Evolutionary conservation across 441 rosid species (phyloP), one percentile per base, ranked within the genome.

Genomic region (Melastoma candidum): DNA sequence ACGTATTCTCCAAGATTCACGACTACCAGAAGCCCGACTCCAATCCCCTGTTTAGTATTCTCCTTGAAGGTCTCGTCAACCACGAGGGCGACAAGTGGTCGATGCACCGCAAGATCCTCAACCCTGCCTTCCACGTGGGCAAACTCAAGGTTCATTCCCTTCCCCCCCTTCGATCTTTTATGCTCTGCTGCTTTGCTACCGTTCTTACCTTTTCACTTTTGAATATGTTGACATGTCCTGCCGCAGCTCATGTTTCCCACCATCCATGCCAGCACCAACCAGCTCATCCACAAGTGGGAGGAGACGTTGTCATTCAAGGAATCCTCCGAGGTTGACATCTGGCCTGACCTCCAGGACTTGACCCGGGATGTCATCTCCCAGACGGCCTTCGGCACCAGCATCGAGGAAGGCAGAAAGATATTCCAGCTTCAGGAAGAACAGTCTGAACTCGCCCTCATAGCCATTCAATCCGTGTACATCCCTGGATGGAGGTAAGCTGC

Each of bases 41-140:
- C 0, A 72, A 53, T 60, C 63, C 77, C 46, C 48, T 77, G 43
- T 1, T 43, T 22, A 69, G 39, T 51, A 41, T 71, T 26, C 60
- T 74, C 17, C 61, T 45, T 9, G 32, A 13, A 0, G 81, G 81
- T 25, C 58, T 75, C 4, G 54, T 12, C 1, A 48, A 4, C 48
- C 45, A 60, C 12, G 71, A 73, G n/a, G 86, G 81, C 44, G 68
- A 73, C 44, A 69, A 80, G 68, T 77, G 86, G 83, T 75, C 54
- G 10, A 64, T 26, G 12, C 71, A 66, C 29, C 69, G 83, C 46
- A 80, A 69, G 67, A 66, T 80, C 49, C 64, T 80, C 51, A 77
- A 74, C 49, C 83, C 79, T 0, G 79, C 86, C 24, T 71, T 71
- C 52, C 62, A 47, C 47, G 26, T 47, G 14, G 71, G 67, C 26